Base-by-base conservation (phyloP, 225 moss, liverwort and hornwort species). In the Neckera pumila region DNA sequence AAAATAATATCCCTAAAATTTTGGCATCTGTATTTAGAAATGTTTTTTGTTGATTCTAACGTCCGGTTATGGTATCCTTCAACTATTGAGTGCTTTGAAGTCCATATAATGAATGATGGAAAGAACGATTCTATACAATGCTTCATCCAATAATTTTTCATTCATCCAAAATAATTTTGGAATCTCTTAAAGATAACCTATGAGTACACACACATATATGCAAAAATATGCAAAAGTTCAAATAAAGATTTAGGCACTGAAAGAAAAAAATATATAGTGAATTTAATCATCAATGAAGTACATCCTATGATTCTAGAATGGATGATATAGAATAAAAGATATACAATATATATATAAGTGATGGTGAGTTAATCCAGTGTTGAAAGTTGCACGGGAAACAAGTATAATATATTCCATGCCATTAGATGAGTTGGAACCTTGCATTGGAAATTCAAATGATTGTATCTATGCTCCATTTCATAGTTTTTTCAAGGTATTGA, bases 21-120 rank as follows among this genome's bases (percentile, higher is more conserved):
- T 31, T 49, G 1, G 7, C 1, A 31, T 31, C 20, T 45, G 11
- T 74, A 27, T 26, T 17, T 17, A 30, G 1, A 18, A 33, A 14
- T 26, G 0, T 4, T 45, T 74, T 45, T 49, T 11, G 30, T 33
- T 0, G 1, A 17, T 0, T 12, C 12, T 75, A 49, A 47, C 18
- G 0, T 47, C 17, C 0, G 0, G 1, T 1, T 47, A 11, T 3
- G 10, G 3, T 30, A 73, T 45, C 28, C 3, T 30, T 69, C 2
- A 7, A 13, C 23, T 69, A 69, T 38, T 73, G 11, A 30, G 10
- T 73, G 30, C 4, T 45, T 10, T 0, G 0, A 17, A 45, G 19
- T 31, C 7, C 7, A 31, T 47, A 19, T 28, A 6, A 7, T 74
- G 2, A 4, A 74, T 16, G 47, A 74, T 47, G 31, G 6, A 19